A percentile compares a stretch with the other conserved stretches of the same genome.
phyloP scores from a whole-genome alignment of 2,329 filamentous ascomycete species.

The Tolypocladium amazonense region DNA sequence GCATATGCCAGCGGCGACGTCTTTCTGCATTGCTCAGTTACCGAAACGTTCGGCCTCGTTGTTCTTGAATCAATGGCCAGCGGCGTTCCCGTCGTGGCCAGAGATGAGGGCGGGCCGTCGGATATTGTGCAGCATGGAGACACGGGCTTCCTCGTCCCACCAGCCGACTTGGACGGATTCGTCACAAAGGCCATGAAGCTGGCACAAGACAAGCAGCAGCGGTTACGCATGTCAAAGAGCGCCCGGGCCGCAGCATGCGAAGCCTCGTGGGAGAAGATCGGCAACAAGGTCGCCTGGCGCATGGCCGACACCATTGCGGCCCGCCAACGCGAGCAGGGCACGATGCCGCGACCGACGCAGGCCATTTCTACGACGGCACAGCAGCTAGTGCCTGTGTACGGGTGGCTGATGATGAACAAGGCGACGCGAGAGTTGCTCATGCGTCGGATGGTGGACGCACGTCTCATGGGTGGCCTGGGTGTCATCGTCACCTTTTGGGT shows the following conservation, averaged over 20 bases:
- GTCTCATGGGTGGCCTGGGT: constrained; percentile 32
- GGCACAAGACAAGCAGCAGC: constrained; percentile 30
- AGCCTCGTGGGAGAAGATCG: constrained; percentile 62
- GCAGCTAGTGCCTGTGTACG: constrained; percentile 27
- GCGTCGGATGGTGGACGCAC: constrained; percentile 29
- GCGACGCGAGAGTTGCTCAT: constrained; percentile 24
- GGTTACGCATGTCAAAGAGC: constrained; percentile 31
- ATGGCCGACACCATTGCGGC: constrained; percentile 44
- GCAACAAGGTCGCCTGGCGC: constrained; percentile 57
- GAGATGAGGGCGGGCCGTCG: constrained; percentile 59
- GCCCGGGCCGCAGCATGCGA: constrained; percentile 48
- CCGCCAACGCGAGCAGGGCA: constrained; percentile 22
- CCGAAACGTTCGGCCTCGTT: constrained; percentile 62
- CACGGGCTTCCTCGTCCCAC: constrained; percentile 51
- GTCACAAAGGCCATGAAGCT: constrained; percentile 41
- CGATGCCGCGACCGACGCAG: constrained; percentile 4
- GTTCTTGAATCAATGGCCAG: constrained; percentile 63
- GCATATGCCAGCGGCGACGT: constrained; percentile 58
- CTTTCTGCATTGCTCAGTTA: constrained; percentile 63
- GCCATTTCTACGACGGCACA: constrained; percentile 11
- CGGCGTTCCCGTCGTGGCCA: constrained; percentile 56
- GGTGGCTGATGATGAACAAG: constrained; percentile 33
- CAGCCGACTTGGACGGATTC: constrained; percentile 48
- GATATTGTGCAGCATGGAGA: constrained; percentile 51
- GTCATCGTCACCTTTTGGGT: constrained; percentile 39